A percentile compares a stretch with the other conserved stretches of the same genome.
phyloP scores from a whole-genome alignment of 306 rosid species.

The Clitoria ternatea region DNA sequence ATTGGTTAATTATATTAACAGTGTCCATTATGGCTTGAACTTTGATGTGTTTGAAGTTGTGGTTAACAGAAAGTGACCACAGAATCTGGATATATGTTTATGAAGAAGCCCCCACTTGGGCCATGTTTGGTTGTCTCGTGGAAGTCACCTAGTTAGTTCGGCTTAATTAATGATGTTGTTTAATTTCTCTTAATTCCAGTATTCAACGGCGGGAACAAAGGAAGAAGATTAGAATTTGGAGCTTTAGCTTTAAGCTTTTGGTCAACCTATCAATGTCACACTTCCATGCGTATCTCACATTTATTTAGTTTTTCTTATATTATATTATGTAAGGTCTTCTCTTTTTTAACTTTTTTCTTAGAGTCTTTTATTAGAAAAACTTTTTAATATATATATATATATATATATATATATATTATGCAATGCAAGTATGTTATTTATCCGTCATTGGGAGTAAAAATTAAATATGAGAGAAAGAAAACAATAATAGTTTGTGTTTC shows the following conservation, averaged over 20 bases:
- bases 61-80: slow-evolving; percentile 5
- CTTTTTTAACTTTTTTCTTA: too few species aligned
- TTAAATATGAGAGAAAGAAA: too few species aligned
- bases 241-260: slow-evolving; percentile 17
- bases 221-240: slow-evolving; percentile 24
- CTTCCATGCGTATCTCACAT: slow-evolving; percentile 18
- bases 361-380: too few species aligned
- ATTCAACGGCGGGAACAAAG: slow-evolving; percentile 48
- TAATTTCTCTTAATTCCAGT: slow-evolving; percentile 10
- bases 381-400: too few species aligned
- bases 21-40: background rate
- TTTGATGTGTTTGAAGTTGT: background rate
- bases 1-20: background rate
- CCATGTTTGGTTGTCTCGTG: slow-evolving; percentile 21
- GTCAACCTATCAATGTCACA: background rate
- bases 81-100: too few species aligned
- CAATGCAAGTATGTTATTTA: too few species aligned
- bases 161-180: background rate
- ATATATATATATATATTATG: too few species aligned
- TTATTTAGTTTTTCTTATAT: too few species aligned
- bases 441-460: too few species aligned
- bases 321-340: too few species aligned
- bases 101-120: slow-evolving; percentile 35
- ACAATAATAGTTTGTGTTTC: too few species aligned
- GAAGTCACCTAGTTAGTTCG: slow-evolving; percentile 14